phyloP scores from a whole-genome alignment of 2,329 filamentous ascomycete species.

The Conoideocrella luteorostrata region DNA sequence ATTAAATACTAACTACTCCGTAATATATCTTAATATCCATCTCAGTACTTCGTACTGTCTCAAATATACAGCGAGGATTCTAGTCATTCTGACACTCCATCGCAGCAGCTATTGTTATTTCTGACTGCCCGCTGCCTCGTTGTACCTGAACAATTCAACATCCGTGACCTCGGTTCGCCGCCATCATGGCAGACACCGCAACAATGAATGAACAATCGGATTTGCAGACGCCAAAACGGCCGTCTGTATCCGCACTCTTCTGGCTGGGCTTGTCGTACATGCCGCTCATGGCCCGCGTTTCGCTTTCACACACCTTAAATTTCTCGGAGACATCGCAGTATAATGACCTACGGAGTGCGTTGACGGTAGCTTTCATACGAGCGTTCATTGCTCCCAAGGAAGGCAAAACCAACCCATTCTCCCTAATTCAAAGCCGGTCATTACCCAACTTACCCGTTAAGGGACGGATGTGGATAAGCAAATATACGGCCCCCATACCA shows the following conservation, averaged over 20 bases:
- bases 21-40: too few relatives aligned
- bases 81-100: too few relatives aligned
- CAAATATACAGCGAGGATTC: too few relatives aligned
- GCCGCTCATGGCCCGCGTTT: conserved; percentile 43
- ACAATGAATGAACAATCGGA: conserved; percentile 1
- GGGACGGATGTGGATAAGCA: conserved; percentile 76
- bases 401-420: conserved; percentile 43
- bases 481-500: conserved; percentile 56
- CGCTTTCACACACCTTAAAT: conserved; percentile 55
- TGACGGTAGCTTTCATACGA: conserved; percentile 68
- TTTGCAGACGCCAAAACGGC: neutral
- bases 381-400: conserved; percentile 43
- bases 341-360: conserved; percentile 69
- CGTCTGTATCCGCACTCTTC: conserved; percentile 1
- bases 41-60: too few relatives aligned
- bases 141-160: too few relatives aligned
- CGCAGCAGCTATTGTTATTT: too few relatives aligned
- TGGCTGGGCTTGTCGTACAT: conserved; percentile 53
- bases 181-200: conserved; percentile 3
- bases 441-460: conserved; percentile 62
- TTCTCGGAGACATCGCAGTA: conserved; percentile 66
- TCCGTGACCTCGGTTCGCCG: neutral
- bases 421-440: conserved; percentile 56
- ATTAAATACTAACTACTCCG: too few relatives aligned
- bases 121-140: too few relatives aligned